Conservation (phyloP, 2,329 filamentous ascomycete species). For the Fusarium torulosum region DNA sequence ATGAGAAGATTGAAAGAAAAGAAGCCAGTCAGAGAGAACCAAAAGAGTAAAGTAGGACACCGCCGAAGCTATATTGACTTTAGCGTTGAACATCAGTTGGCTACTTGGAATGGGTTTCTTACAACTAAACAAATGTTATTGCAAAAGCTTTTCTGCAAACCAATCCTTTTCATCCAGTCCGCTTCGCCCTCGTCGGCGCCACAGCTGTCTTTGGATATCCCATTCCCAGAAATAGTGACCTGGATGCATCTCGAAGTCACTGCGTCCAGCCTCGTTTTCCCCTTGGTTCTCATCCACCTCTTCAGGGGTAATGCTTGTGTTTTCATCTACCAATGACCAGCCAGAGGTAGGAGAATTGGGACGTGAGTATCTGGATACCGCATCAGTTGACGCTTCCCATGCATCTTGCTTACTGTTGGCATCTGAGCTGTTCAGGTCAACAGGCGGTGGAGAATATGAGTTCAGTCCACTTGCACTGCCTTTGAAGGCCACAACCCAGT, state of each 20-base stretch:
- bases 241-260: conserved; percentile 24
- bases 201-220: conserved; percentile 24
- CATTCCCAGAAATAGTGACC: conserved; percentile 28
- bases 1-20: too few species aligned
- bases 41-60: not conserved
- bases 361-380: not conserved
- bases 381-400: not conserved
- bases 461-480: not conserved
- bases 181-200: conserved; percentile 12
- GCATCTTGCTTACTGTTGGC: not conserved
- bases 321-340: conserved; percentile 4
- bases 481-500: not conserved
- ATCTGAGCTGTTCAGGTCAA: not conserved
- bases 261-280: not conserved
- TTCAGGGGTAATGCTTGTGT: not conserved
- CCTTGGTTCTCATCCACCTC: not conserved
- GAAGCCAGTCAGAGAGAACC: not conserved
- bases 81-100: conserved; percentile 1
- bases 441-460: not conserved
- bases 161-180: conserved; percentile 23
- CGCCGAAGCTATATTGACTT: not conserved
- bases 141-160: conserved; percentile 13
- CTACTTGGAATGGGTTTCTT: not conserved
- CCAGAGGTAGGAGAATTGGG: not conserved
- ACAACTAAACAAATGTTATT: conserved; percentile 13